Evolutionary conservation across 75 land plant genomes (phyloP).

Genomic region (Cryptomeria japonica): DNA sequence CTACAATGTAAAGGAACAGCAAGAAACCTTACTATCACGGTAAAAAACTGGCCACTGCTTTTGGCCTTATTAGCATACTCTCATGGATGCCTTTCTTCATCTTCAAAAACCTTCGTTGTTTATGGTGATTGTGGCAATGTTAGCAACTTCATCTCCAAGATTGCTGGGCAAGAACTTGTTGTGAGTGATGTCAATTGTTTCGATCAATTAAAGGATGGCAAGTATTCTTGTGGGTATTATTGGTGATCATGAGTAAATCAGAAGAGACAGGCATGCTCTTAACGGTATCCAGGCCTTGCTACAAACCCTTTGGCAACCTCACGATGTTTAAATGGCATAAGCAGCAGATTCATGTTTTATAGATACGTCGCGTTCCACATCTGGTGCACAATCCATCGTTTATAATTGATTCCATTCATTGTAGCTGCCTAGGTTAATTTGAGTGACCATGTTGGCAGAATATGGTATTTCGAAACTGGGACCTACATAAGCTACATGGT

Average conservation of each 20-base stretch:
- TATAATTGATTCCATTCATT: no score
- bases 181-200: not conserved
- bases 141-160: constrained; percentile 2
- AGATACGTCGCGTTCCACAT: no score
- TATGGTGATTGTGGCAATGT: not conserved
- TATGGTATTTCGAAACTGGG: no score
- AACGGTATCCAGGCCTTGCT: no score
- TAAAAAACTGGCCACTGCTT: constrained; percentile 2
- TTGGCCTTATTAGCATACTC: constrained; percentile 10
- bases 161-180: not conserved
- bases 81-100: not conserved
- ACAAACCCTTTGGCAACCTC: not conserved
- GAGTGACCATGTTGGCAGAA: no score
- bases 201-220: constrained; percentile 3
- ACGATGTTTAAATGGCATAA: not conserved
- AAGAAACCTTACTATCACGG: not conserved
- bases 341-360: not conserved
- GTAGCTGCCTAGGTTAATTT: not conserved
- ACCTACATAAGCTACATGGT: no score
- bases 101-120: not conserved
- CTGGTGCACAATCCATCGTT: no score
- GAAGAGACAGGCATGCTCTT: no score
- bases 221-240: not conserved
- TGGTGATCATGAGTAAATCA: not conserved
- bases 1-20: constrained; percentile 4